Evolutionary conservation across 176 grass and related monocot genomes (phyloP), one percentile per base, ranked within the genome.

Genomic region (Oryza glaberrima): DNA sequence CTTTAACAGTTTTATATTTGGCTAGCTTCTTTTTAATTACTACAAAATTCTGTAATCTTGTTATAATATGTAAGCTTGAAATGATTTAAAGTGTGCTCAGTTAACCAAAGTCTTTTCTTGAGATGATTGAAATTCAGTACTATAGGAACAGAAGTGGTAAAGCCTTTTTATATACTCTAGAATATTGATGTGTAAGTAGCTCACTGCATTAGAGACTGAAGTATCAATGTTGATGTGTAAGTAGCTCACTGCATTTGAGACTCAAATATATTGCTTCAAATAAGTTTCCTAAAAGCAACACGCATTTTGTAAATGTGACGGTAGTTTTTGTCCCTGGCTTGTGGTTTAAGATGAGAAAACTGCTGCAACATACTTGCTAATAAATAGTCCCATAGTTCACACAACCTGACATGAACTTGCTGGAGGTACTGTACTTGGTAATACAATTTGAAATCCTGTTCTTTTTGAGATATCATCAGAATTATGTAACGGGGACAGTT

Each of bases 21-120:
- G 23, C 47, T 88, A 61, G 7, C 23, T 73, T 87, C 15, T 58
- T 72, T 38, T 25, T 78, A 49, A 15, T 13, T 64, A 61, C 48
- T 49, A 3, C 36, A 56, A 73, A 73, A 22, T 76, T 72, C 75
- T 77, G 43, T 65, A 64, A 72, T 86, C 35, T 64, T 73, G 34
- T 79, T 22, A 60, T 84, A 75, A 58, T 48, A 26, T 75, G 26
- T 46, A 49, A 76, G 16, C 20, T 32, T 58, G 49, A 60, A n/a
- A 51, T 54, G 16, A 76, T 76, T 54, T 35, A 9, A 68, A 35
- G 63, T 67, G 26, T 51, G 46, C 6, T 6, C 17, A 14, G 20
- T 35, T 34, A 13, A 76, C 47, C 15, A 6, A 19, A 36, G 3
- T 76, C 36, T 78, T 65, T 25, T 66, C n/a, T 40, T 52, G 16